Base-by-base conservation (phyloP, 495 filamentous ascomycete genomes). In the Podospora anserina region DNA sequence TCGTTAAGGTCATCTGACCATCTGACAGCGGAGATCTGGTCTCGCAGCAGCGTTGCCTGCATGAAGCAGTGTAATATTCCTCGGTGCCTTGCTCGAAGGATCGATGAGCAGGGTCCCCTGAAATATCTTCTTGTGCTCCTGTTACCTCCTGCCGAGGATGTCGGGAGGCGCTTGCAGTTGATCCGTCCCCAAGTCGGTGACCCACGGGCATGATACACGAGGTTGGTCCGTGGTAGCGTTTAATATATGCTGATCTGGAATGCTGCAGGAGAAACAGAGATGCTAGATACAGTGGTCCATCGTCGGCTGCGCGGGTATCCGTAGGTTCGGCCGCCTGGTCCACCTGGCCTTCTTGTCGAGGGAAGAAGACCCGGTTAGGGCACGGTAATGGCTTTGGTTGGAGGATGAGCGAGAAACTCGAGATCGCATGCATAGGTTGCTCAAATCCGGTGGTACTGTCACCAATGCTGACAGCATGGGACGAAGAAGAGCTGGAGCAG, bases 241-340 rank as follows among this genome's bases (percentile, higher is more conserved):
- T 11, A 58, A 58, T 58, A 20, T 58, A 58, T 15, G 6, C 11
- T 19, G n/a, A 20, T 19, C 55, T 58, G 55, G 55, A 20, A 26
- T 58, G n/a, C 55, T 58, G 55, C 55, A 58, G n/a, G 55, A 58
- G 55, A 58, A 18, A 58, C 55, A 58, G n/a, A 26, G 55, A 19
- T 19, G 55, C 55, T 49, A 49, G 39, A 58, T 58, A 26, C 55
- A 58, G 55, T 58, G 55, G 55, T 20, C 18, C 19, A 18, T 58
- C 55, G 15, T 58, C 55, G 55, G 55, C 55, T 58, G 55, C 13
- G 55, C 55, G 23, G 55, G 55, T 58, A 58, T 58, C 55, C 55
- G 55, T 11, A 7, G 4, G 18, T 58, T n/a, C 13, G 23, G 55
- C n/a, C 1, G n/a, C 55, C 6, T 58, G 55, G 55, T 58, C 55